Evolutionary conservation across 2,329 filamentous ascomycete species (phyloP).

Genomic region (Fusarium anguioides): DNA sequence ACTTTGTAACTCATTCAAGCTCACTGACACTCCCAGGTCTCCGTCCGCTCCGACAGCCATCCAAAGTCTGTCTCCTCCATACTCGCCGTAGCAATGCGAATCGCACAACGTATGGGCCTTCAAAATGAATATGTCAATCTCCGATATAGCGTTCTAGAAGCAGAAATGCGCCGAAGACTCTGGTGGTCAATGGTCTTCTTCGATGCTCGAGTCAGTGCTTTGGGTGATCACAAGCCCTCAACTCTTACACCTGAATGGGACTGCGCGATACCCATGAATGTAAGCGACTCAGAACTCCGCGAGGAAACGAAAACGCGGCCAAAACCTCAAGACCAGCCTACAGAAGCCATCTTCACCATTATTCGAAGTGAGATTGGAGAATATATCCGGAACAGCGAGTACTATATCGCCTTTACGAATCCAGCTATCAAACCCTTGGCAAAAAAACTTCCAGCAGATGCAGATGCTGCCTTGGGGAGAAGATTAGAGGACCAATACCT

Average conservation of each 20-base stretch:
- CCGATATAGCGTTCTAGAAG: slow-evolving; percentile 56
- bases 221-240: slow-evolving; percentile 53
- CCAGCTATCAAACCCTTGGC: slow-evolving; percentile 47
- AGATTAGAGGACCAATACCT: slow-evolving; percentile 61
- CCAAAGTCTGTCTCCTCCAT: slow-evolving; percentile 64
- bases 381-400: slow-evolving; percentile 49
- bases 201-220: slow-evolving; percentile 66
- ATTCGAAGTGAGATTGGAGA: slow-evolving; percentile 56
- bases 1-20: neutral
- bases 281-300: slow-evolving; percentile 59
- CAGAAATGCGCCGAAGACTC: slow-evolving; percentile 69
- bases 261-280: slow-evolving; percentile 56
- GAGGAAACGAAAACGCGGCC: slow-evolving; percentile 54
- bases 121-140: slow-evolving; percentile 57
- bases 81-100: slow-evolving; percentile 65
- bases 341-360: slow-evolving; percentile 57
- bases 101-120: slow-evolving; percentile 67
- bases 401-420: slow-evolving; percentile 51
- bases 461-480: slow-evolving; percentile 49
- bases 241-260: slow-evolving; percentile 54
- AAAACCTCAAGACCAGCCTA: slow-evolving; percentile 44
- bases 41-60: slow-evolving; percentile 55
- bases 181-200: slow-evolving; percentile 71
- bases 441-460: slow-evolving; percentile 32
- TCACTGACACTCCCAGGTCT: slow-evolving; percentile 54